phyloP scores from a whole-genome alignment of 139 green algal genomes.

The Tetraselmis striata region DNA sequence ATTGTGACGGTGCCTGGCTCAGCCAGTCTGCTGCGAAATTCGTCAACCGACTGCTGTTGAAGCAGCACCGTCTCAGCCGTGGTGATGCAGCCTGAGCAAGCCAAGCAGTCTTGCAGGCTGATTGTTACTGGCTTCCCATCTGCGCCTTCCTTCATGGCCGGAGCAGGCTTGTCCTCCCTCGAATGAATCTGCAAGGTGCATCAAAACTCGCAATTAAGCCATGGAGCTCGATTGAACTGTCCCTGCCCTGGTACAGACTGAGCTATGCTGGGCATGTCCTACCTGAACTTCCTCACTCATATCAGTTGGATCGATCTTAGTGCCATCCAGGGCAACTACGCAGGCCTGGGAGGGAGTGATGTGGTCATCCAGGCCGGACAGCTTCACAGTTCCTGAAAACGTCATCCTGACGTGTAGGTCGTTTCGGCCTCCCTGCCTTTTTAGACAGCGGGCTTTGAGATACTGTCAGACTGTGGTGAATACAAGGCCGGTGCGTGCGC shows the following conservation, averaged over 20 bases:
- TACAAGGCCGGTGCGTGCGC: too few species aligned
- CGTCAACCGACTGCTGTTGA: conserved; percentile 77
- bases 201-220: too few species aligned
- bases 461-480: too few species aligned
- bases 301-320: not conserved
- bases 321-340: conserved; percentile 66
- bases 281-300: not conserved
- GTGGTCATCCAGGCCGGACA: conserved; percentile 88
- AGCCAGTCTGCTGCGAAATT: conserved; percentile 55
- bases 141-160: conserved; percentile 4
- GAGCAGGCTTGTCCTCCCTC: conserved; percentile 11
- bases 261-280: too few species aligned
- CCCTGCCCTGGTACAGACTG: too few species aligned
- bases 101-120: conserved; percentile 91
- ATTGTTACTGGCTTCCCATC: conserved; percentile 66
- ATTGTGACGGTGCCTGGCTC: conserved; percentile 33
- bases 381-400: conserved; percentile 74
- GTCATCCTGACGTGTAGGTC: not conserved
- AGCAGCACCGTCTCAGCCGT: conserved; percentile 91
- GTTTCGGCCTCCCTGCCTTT: too few species aligned
- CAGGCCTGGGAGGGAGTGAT: conserved; percentile 89
- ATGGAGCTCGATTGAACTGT: not conserved
- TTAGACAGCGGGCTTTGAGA: too few species aligned
- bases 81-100: conserved; percentile 95
- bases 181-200: conserved; percentile 15